A percentile compares a stretch with the other conserved stretches of the same genome.
Evolutionary conservation across 345 rosid genomes (phyloP).

Genomic region (Corchorus olitorius): DNA sequence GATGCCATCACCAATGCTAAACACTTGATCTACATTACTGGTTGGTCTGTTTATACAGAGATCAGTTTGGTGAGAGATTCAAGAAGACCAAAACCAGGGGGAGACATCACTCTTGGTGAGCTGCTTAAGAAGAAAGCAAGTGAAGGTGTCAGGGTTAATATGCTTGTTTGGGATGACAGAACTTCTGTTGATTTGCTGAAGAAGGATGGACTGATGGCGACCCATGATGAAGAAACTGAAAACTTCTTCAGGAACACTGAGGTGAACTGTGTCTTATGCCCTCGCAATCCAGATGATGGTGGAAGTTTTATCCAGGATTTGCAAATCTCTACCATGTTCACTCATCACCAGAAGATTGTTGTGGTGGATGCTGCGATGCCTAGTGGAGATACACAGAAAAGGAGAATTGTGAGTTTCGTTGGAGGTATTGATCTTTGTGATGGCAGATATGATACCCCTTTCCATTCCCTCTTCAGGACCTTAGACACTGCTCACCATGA

Average conservation of each 20-base stretch:
- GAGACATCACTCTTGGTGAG: slow-evolving; percentile 79
- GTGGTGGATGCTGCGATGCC: slow-evolving; percentile 88
- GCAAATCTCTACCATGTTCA: slow-evolving; percentile 89
- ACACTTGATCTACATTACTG: slow-evolving; percentile 91
- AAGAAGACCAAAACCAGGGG: slow-evolving; percentile 94
- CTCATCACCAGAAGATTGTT: slow-evolving; percentile 99
- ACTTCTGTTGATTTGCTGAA: slow-evolving; percentile 88
- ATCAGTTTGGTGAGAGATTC: slow-evolving; percentile 83
- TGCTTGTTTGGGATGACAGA: slow-evolving; percentile 99
- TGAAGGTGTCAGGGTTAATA: slow-evolving; percentile 88
- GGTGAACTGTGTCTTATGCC: slow-evolving; percentile 88
- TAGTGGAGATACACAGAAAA: slow-evolving; percentile 50
- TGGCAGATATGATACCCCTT: slow-evolving; percentile 90
- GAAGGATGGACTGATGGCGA: slow-evolving; percentile 93
- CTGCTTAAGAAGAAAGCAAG: slow-evolving; percentile 86
- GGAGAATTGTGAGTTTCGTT: slow-evolving; percentile 90
- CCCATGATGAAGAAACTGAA: slow-evolving; percentile 95
- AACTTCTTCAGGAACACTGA: slow-evolving; percentile 63
- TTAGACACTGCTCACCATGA: slow-evolving; percentile 93
- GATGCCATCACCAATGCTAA: slow-evolving; percentile 87
- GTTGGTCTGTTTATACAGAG: slow-evolving; percentile 98
- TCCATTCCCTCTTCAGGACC: slow-evolving; percentile 96
- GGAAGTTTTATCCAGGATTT: slow-evolving; percentile 91
- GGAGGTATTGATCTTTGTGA: slow-evolving; percentile 99
- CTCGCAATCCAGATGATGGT: slow-evolving; percentile 96